Evolutionary conservation across 1,139 yeast species (phyloP).

Genomic region (Magnusiomyces paraingens): DNA sequence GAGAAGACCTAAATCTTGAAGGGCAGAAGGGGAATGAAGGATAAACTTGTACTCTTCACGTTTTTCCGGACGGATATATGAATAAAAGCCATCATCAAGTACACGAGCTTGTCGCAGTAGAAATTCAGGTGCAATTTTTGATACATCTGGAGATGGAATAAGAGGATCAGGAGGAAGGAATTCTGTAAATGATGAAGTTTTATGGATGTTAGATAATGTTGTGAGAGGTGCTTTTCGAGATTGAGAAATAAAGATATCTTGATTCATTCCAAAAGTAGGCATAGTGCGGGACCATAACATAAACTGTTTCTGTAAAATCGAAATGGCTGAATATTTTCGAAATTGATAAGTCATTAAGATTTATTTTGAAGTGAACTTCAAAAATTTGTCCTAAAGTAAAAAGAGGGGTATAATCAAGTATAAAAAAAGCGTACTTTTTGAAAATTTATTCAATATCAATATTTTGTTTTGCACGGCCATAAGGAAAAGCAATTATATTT

Average conservation of each 20-base stretch:
- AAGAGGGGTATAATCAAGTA: too few relatives aligned
- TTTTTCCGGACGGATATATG: slow-evolving; percentile 37
- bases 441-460: too few relatives aligned
- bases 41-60: slow-evolving; percentile 42
- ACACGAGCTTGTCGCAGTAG: slow-evolving; percentile 58
- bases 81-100: slow-evolving; percentile 58
- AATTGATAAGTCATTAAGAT: not conserved
- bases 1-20: slow-evolving; percentile 53
- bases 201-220: slow-evolving; percentile 24
- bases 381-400: not conserved
- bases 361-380: not conserved
- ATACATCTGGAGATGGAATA: slow-evolving; percentile 47
- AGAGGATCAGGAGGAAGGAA: slow-evolving; percentile 53
- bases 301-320: not conserved
- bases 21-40: slow-evolving; percentile 54
- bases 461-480: too few relatives aligned
- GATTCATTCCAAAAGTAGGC: not conserved
- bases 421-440: too few relatives aligned
- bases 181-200: slow-evolving; percentile 46
- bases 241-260: not conserved
- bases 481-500: too few relatives aligned
- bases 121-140: slow-evolving; percentile 38
- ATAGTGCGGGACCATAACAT: not conserved
- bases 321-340: too few relatives aligned
- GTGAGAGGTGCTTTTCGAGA: slow-evolving; percentile 11